phyloP scores from a whole-genome alignment of 116 monocot genomes.

The Papilionanthe hybrid region DNA sequence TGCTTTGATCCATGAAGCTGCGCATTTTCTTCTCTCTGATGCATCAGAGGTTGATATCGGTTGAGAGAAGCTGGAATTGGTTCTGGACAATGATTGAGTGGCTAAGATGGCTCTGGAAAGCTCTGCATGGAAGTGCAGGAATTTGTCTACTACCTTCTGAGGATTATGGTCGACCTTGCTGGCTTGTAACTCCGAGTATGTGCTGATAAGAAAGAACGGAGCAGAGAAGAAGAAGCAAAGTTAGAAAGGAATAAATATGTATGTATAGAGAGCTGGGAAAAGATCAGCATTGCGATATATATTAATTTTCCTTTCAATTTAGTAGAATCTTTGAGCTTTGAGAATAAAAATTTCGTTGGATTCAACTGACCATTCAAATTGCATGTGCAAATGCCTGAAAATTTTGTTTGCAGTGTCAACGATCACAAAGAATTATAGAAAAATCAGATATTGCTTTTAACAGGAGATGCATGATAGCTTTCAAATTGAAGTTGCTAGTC shows the following conservation, averaged over 20 bases:
- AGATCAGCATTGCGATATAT: no score
- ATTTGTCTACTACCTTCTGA: slow-evolving; percentile 25
- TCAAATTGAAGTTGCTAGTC: no score
- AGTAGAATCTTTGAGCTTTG: no score
- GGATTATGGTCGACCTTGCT: slow-evolving; percentile 30
- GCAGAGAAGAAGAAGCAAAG: background rate
- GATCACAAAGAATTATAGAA: no score
- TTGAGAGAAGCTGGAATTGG: background rate
- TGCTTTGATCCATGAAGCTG: slow-evolving; percentile 46
- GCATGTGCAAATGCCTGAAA: no score
- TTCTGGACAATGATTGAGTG: slow-evolving; percentile 23
- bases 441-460: no score
- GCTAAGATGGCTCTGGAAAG: slow-evolving; percentile 19
- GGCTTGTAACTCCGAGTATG: slow-evolving; percentile 37
- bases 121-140: slow-evolving; percentile 35
- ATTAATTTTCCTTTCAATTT: no score
- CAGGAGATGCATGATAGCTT: no score
- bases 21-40: slow-evolving; percentile 27
- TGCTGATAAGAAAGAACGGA: slow-evolving; percentile 18
- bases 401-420: no score
- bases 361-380: no score
- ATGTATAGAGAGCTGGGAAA: no score
- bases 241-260: background rate
- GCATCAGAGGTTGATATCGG: slow-evolving; percentile 10
- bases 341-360: no score